These are phyloP conservation scores for Silene conica DNA, from an alignment of 148 eudicot species.

Conservation along the genomic window DNA sequence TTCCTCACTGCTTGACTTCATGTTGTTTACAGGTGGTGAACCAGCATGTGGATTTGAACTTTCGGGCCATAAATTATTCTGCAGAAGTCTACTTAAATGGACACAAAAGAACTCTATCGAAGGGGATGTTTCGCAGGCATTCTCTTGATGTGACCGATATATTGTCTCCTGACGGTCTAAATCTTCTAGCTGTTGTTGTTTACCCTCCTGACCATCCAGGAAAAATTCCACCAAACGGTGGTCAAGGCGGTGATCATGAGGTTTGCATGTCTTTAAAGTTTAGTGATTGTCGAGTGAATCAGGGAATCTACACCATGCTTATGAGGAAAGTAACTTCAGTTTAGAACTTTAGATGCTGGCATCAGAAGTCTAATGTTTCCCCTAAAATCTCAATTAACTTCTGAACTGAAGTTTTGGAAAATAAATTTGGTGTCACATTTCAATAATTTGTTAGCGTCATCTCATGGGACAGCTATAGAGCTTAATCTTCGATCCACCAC, in stretches of 20 bases:
- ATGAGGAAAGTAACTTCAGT: background rate
- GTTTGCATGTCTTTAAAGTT: constrained; percentile 27
- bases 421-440: background rate
- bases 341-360: background rate
- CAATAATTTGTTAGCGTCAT: background rate
- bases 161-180: constrained; percentile 64
- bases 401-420: background rate
- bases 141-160: constrained; percentile 74
- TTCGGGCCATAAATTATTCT: constrained; percentile 88
- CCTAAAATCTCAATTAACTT: background rate
- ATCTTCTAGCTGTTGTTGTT: constrained; percentile 86
- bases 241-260: constrained; percentile 99
- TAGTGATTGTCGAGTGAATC: background rate
- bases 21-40: constrained; percentile 45
- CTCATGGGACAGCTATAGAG: background rate
- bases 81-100: constrained; percentile 94
- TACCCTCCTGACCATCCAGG: constrained; percentile 99
- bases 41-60: constrained; percentile 81
- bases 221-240: constrained; percentile 74
- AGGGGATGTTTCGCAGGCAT: constrained; percentile 97
- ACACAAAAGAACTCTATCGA: constrained; percentile 65
- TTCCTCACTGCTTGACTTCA: constrained; percentile 1
- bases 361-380: background rate
- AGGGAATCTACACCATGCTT: background rate
- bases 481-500: background rate